Percentiles rank a stretch among this genome's conserved stretches.
phyloP scores from a whole-genome alignment of 106 monocot species.

The Allium fistulosum region DNA sequence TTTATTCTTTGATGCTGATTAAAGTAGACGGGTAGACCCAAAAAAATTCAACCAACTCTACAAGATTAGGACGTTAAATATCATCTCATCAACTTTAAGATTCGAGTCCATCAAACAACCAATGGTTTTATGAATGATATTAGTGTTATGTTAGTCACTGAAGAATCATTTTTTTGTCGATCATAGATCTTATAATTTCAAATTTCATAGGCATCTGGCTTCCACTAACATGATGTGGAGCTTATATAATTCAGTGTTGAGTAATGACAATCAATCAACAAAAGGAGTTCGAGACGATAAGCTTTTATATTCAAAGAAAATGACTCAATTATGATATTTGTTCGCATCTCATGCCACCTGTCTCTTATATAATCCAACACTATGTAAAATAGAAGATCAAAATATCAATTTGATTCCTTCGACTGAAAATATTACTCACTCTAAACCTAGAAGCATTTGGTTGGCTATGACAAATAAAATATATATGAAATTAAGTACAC shows the following conservation, averaged over 20 bases:
- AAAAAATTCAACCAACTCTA: no score
- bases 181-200: not conserved
- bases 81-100: not conserved
- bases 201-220: not conserved
- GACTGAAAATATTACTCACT: not conserved
- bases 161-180: not conserved
- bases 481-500: not conserved
- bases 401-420: slow-evolving; percentile 7
- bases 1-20: no score
- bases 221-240: slow-evolving; percentile 1
- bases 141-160: not conserved
- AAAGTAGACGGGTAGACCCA: no score
- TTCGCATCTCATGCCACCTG: not conserved
- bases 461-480: not conserved
- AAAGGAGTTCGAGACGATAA: not conserved
- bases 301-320: not conserved
- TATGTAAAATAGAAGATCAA: not conserved
- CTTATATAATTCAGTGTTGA: not conserved
- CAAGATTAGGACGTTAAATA: no score
- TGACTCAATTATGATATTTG: not conserved
- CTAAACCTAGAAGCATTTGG: slow-evolving; percentile 4
- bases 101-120: slow-evolving; percentile 1
- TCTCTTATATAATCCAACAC: not conserved
- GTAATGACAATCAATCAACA: not conserved
- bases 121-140: not conserved